Evolutionary conservation across 768 basidiomycete species (phyloP).

Genomic region (Boletus speciosus): DNA sequence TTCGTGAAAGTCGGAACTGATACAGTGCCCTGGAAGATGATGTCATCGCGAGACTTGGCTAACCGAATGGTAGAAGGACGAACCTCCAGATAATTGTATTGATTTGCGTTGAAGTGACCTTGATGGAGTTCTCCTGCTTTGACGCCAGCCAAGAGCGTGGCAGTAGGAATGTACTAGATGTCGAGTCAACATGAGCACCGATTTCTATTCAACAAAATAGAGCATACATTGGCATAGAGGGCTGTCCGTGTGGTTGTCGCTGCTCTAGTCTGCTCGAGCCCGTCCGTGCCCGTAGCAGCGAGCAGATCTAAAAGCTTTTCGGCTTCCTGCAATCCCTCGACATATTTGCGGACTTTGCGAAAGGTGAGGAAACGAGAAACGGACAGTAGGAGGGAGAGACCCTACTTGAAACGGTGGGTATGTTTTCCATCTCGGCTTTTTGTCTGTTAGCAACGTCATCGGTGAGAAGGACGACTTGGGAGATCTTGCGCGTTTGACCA

Average conservation of each 20-base stretch:
- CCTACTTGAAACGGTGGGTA: conserved; percentile 61
- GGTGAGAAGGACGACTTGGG: conserved; percentile 76
- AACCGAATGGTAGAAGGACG: conserved; percentile 7
- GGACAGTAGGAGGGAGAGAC: not conserved
- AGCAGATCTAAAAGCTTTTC: conserved; percentile 77
- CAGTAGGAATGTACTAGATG: conserved; percentile 70
- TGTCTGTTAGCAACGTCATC: conserved; percentile 84
- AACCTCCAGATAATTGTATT: conserved; percentile 94
- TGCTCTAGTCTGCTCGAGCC: conserved; percentile 60
- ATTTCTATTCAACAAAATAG: not conserved
- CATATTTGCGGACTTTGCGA: conserved; percentile 67
- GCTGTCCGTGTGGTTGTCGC: conserved; percentile 50
- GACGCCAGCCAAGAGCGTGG: conserved; percentile 73
- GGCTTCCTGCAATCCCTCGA: conserved; percentile 66
- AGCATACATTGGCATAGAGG: conserved; percentile 71
- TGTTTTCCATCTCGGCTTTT: conserved; percentile 65
- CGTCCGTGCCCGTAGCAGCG: conserved; percentile 60
- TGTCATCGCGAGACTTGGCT: not conserved
- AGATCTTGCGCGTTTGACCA: conserved; percentile 45
- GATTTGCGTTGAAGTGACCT: conserved; percentile 92
- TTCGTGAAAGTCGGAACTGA: conserved; percentile 68
- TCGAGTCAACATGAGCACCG: not conserved
- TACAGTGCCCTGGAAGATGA: conserved; percentile 66
- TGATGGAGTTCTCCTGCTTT: conserved; percentile 83
- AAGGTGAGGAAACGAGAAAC: not conserved